phyloP scores from a whole-genome alignment of 2,329 filamentous ascomycete species.

The Colletotrichum eleusines region DNA sequence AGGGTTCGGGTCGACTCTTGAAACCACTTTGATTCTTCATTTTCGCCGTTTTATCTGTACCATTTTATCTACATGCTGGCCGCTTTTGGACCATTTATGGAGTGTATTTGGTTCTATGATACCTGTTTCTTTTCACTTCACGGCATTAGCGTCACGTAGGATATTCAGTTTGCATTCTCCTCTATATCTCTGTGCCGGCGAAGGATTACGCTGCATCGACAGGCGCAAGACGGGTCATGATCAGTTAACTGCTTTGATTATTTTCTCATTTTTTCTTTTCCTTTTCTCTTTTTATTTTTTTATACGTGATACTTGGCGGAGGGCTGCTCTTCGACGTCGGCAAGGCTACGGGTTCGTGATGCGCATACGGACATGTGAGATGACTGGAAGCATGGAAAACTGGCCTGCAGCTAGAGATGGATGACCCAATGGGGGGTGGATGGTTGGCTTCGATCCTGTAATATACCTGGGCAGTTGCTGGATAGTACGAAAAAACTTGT shows the following conservation, averaged over 20 bases:
- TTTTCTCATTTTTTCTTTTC: neutral
- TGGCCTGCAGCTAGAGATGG: constrained; percentile 17
- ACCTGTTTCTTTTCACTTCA: constrained; percentile 38
- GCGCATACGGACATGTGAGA: constrained; percentile 37
- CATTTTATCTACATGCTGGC: constrained; percentile 36
- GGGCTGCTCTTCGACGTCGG: constrained; percentile 11
- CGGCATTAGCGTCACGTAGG: constrained; percentile 41
- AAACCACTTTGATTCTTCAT: constrained; percentile 15
- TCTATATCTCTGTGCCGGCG: constrained; percentile 17
- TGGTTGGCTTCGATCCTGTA: constrained; percentile 23
- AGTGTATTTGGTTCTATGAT: constrained; percentile 42
- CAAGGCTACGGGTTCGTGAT: constrained; percentile 23
- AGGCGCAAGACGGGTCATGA: constrained; percentile 30
- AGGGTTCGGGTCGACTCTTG: constrained; percentile 64
- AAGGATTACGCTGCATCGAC: constrained; percentile 26
- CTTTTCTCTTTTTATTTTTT: neutral
- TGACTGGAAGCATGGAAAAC: constrained; percentile 25
- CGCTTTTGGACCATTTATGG: constrained; percentile 26
- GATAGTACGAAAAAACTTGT: constrained; percentile 27
- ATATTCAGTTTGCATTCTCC: constrained; percentile 32
- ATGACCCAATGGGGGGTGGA: constrained; percentile 8
- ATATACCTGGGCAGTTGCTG: constrained; percentile 25
- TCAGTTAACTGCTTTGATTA: constrained; percentile 24
- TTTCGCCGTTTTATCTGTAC: constrained; percentile 26
- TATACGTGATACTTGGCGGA: neutral